Base-by-base conservation (phyloP, 495 filamentous ascomycete species). In the Xylaria curta region DNA sequence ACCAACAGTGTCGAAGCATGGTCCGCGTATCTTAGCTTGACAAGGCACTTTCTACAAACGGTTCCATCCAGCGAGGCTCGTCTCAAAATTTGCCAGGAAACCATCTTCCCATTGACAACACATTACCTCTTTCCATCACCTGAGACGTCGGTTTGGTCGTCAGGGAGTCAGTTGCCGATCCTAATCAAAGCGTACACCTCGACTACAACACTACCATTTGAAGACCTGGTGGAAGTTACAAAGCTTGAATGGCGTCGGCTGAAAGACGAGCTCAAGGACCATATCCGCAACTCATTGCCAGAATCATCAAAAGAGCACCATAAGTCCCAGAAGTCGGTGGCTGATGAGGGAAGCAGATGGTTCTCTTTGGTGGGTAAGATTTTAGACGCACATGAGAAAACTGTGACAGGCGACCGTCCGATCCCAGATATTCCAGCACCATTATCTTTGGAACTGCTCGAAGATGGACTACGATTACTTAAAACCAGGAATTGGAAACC, bases 231-330 rank as follows among this genome's bases (percentile, higher is more conserved):
- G 6, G 70, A 80, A 6, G 79, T 82, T 33, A 77, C 76, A 28
- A 73, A 28, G 21, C 65, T 72, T 0, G 81, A 80, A 71, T 94
- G 90, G 91, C 76, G 81, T 9, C 80, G 81, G 40, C 78, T 92
- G 33, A 86, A 85, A 4, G 80, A 87, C 1, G 78, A 80, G 4
- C 76, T 96, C 24, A 78, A 91, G 28, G 82, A 90, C 66, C 85
- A 87, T 51, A 88, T 96, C 28, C 87, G 88, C 66, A 85, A 87
- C 26, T 94, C 93, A 40, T 83, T 90, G 3, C 93, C 94, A 24
- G 93, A 94, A 77, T 88, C 94, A 69, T 93, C 93, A 0, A 91
- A 91, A 66, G 90, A 92, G 31, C 92, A 91, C 78, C 84, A 83
- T 44, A 84, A 85, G 63, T 96, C 93, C 2, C 93, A 97, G 78